phyloP scores from a whole-genome alignment of 1,284 basidiomycete species.

The Ustilago trichophora region DNA sequence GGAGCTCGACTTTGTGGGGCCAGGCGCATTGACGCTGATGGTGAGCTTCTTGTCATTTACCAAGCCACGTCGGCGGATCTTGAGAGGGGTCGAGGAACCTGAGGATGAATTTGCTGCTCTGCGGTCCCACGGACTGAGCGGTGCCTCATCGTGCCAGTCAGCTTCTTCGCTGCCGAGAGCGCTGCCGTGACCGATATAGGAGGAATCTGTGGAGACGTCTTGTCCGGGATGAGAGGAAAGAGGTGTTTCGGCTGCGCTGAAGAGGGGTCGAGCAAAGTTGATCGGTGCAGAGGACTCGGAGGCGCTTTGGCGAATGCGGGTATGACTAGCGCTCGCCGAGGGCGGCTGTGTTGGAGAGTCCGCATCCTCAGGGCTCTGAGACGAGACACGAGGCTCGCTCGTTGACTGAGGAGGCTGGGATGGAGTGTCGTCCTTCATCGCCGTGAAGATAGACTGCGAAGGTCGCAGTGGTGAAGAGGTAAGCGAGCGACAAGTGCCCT shows the following conservation, averaged over 20 bases:
- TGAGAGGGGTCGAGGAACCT: slow-evolving; percentile 13
- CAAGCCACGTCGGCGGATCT: slow-evolving; percentile 22
- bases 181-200: slow-evolving; percentile 7
- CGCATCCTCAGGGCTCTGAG: neutral
- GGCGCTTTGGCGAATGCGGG: slow-evolving; percentile 11
- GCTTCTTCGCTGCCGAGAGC: slow-evolving; percentile 3
- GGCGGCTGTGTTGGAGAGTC: neutral
- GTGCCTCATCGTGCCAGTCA: slow-evolving; percentile 6
- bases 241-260: neutral
- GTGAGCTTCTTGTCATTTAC: slow-evolving; percentile 32
- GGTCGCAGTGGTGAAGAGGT: no score
- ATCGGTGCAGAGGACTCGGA: slow-evolving; percentile 12
- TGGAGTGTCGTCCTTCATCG: no score
- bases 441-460: no score
- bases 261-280: slow-evolving; percentile 27
- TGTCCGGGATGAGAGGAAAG: neutral
- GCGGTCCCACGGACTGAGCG: slow-evolving; percentile 5
- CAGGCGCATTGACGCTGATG: slow-evolving; percentile 6
- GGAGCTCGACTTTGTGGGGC: neutral
- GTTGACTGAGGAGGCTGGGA: neutral
- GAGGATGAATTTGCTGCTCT: slow-evolving; percentile 13
- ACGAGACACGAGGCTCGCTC: neutral
- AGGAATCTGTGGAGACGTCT: neutral
- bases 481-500: no score
- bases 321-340: slow-evolving; percentile 6